Evolutionary conservation across 163 green algal genomes (phyloP).

Genomic region (Coccomyxa subellipsoidea): DNA sequence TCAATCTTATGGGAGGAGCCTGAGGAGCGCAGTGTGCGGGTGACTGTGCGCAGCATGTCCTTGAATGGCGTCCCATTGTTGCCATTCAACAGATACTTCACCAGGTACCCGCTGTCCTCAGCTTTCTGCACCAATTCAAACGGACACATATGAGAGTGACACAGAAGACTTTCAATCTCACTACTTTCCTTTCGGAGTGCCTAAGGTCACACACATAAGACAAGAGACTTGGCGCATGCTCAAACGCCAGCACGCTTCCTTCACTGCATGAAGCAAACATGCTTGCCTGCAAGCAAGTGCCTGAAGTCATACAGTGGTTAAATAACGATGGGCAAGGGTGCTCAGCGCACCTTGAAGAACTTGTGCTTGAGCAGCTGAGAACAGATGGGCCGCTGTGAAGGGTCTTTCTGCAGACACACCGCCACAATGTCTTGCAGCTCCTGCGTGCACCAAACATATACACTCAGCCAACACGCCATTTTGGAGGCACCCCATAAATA

Average conservation of each 20-base stretch:
- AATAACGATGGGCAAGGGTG: neutral
- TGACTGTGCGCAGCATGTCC: conserved; percentile 1
- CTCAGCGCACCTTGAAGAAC: conserved; percentile 28
- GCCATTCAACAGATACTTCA: neutral
- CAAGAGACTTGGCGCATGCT: too few species aligned
- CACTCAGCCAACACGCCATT: too few species aligned
- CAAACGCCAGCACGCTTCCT: too few species aligned
- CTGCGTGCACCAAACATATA: neutral
- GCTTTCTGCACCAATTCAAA: neutral
- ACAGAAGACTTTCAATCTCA: neutral
- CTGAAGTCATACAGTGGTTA: too few species aligned
- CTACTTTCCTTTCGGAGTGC: too few species aligned
- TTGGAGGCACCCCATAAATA: too few species aligned
- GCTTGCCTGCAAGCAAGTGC: too few species aligned
- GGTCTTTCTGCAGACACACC: conserved; percentile 63
- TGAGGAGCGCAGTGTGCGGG: neutral
- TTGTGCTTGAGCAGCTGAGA: conserved; percentile 60
- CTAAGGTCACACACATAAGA: too few species aligned
- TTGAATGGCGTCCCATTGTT: neutral
- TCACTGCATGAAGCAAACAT: too few species aligned
- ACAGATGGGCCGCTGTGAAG: conserved; percentile 49
- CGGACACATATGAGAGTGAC: neutral
- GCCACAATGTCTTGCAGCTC: conserved; percentile 50
- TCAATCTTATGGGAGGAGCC: neutral
- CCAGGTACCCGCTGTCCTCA: neutral